These are phyloP conservation scores for Sungouiozyma ichnusensis DNA, from an alignment of 805 yeast genomes.

Conservation along the genomic window DNA sequence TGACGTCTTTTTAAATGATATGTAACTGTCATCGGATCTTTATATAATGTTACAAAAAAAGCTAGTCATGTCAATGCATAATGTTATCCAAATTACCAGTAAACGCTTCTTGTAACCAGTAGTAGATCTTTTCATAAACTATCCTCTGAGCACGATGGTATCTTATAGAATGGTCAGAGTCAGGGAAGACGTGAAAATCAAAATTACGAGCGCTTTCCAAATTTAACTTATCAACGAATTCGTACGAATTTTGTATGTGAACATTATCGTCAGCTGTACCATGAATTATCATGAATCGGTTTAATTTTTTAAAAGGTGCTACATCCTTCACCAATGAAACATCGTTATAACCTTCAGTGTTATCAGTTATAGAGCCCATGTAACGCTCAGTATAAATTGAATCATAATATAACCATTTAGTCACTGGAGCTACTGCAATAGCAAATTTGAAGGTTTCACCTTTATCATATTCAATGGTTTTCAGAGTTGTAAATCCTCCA, in stretches of 20 bases:
- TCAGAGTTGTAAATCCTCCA: constrained; percentile 70
- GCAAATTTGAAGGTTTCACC: constrained; percentile 62
- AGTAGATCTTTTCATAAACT: constrained; percentile 57
- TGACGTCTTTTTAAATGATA: too few relatives aligned
- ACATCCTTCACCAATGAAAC: constrained; percentile 36
- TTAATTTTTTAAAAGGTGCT: constrained; percentile 36
- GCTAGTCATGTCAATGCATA: constrained; percentile 1
- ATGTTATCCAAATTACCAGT: constrained; percentile 26
- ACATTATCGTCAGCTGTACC: constrained; percentile 84
- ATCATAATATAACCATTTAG: constrained; percentile 67
- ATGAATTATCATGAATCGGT: constrained; percentile 59
- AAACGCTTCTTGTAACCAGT: constrained; percentile 61
- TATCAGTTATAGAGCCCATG: constrained; percentile 45
- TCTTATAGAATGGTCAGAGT: constrained; percentile 75
- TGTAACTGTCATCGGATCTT: background rate
- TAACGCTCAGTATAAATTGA: constrained; percentile 74
- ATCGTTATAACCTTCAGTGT: constrained; percentile 38
- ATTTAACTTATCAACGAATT: constrained; percentile 51
- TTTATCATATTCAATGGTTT: constrained; percentile 58
- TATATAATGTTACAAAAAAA: background rate
- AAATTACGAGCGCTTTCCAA: constrained; percentile 49
- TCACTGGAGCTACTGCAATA: constrained; percentile 78
- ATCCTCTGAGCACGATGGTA: constrained; percentile 71
- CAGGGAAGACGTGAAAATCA: constrained; percentile 86
- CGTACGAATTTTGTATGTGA: constrained; percentile 60